phyloP scores from a whole-genome alignment of 768 basidiomycete species.

The Boletus vermiculosoides region DNA sequence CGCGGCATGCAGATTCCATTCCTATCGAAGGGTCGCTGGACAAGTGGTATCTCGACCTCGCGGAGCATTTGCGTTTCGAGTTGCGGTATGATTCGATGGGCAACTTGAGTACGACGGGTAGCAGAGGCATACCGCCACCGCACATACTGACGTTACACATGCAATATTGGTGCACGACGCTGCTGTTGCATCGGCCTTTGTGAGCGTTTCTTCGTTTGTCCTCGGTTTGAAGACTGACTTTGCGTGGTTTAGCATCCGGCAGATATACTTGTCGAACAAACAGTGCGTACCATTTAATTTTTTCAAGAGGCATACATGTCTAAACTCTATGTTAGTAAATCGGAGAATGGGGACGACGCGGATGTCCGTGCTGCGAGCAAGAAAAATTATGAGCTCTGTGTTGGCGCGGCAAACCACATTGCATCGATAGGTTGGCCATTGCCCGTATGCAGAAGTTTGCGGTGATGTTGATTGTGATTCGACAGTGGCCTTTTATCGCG shows the following conservation, averaged over 20 bases:
- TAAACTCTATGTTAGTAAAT: slow-evolving; percentile 26
- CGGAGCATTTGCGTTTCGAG: slow-evolving; percentile 66
- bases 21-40: slow-evolving; percentile 62
- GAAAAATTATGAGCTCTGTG: slow-evolving; percentile 71
- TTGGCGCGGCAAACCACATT: slow-evolving; percentile 76
- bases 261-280: slow-evolving; percentile 33
- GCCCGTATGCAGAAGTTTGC: background rate
- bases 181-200: slow-evolving; percentile 79
- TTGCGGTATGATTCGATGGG: slow-evolving; percentile 41
- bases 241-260: slow-evolving; percentile 24
- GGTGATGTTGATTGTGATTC: slow-evolving; percentile 1
- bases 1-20: slow-evolving; percentile 57
- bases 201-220: slow-evolving; percentile 37
- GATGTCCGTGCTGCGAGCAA: slow-evolving; percentile 55
- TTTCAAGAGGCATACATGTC: background rate
- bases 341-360: slow-evolving; percentile 46
- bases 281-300: slow-evolving; percentile 32
- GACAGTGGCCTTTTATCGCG: slow-evolving; percentile 57
- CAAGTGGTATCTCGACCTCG: slow-evolving; percentile 74
- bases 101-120: slow-evolving; percentile 11
- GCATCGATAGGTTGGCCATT: slow-evolving; percentile 56
- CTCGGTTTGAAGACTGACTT: slow-evolving; percentile 6
- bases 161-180: slow-evolving; percentile 82
- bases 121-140: slow-evolving; percentile 48
- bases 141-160: slow-evolving; percentile 75